Conservation (phyloP, 306 rosid species). For the Vigna reflexopilosa region DNA sequence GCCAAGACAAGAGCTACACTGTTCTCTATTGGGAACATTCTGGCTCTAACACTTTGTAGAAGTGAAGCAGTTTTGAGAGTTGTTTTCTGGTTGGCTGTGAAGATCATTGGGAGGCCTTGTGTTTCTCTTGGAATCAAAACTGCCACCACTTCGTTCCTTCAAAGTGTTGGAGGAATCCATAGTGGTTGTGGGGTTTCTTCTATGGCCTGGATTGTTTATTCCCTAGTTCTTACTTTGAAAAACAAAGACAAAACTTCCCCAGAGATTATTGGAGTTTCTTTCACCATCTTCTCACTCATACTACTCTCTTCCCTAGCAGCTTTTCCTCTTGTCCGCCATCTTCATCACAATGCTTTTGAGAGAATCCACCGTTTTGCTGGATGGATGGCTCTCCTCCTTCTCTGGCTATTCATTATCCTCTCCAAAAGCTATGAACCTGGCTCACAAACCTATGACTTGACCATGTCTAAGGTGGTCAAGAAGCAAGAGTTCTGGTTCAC, state of each 20-base stretch:
- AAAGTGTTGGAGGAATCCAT: slow-evolving; percentile 78
- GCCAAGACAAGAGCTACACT: slow-evolving; percentile 56
- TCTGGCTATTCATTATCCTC: slow-evolving; percentile 62
- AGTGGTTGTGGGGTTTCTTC: slow-evolving; percentile 80
- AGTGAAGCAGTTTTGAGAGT: slow-evolving; percentile 62
- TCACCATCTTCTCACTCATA: slow-evolving; percentile 63
- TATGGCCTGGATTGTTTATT: slow-evolving; percentile 70
- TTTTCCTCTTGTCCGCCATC: slow-evolving; percentile 74
- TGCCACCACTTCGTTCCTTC: slow-evolving; percentile 68
- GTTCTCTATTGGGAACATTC: slow-evolving; percentile 70
- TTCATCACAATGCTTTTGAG: slow-evolving; percentile 74
- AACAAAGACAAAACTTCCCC: slow-evolving; percentile 53
- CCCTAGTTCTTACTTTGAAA: slow-evolving; percentile 52
- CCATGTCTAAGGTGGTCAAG: slow-evolving; percentile 40
- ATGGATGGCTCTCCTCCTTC: slow-evolving; percentile 63
- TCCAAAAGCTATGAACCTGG: slow-evolving; percentile 49
- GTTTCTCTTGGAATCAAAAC: slow-evolving; percentile 61
- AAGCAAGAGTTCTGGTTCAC: slow-evolving; percentile 69
- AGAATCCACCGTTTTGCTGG: slow-evolving; percentile 72
- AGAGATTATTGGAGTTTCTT: slow-evolving; percentile 53
- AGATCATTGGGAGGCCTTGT: slow-evolving; percentile 56
- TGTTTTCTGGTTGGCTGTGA: slow-evolving; percentile 61
- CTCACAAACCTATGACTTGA: slow-evolving; percentile 45
- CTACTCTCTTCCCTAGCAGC: slow-evolving; percentile 67
- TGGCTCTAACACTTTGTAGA: slow-evolving; percentile 63